A percentile compares a stretch with the other conserved stretches of the same genome.
Evolutionary conservation across 2,329 filamentous ascomycete species (phyloP).

Genomic region (Sporothrix protearum): DNA sequence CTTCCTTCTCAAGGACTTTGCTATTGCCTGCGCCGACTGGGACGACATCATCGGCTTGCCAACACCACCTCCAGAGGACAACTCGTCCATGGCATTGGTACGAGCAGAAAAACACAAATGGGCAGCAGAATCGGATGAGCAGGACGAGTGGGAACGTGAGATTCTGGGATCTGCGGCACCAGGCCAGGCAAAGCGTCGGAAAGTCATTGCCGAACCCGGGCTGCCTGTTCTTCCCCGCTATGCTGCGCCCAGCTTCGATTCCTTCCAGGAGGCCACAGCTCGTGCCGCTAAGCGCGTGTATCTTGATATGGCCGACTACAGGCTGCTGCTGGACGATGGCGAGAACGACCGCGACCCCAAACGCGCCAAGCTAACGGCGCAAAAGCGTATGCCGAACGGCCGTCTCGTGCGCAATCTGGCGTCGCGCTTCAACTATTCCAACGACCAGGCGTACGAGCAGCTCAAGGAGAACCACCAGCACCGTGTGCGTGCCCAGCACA

Average conservation of each 20-base stretch:
- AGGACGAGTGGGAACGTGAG: conserved; percentile 62
- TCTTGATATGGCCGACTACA: conserved; percentile 83
- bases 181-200: conserved; percentile 59
- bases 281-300: conserved; percentile 73
- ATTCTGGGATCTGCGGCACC: conserved; percentile 46
- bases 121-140: conserved; percentile 41
- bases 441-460: conserved; percentile 91
- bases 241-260: conserved; percentile 69
- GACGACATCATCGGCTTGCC: conserved; percentile 57
- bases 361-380: conserved; percentile 50
- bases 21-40: conserved; percentile 85
- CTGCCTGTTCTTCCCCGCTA: conserved; percentile 58
- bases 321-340: conserved; percentile 76
- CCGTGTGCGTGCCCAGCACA: conserved; percentile 89
- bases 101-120: conserved; percentile 43
- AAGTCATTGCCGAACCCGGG: conserved; percentile 49
- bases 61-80: conserved; percentile 32
- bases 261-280: conserved; percentile 71
- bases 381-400: conserved; percentile 64
- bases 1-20: conserved; percentile 73
- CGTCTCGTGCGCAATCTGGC: conserved; percentile 69
- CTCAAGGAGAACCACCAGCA: conserved; percentile 96
- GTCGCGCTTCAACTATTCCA: conserved; percentile 89
- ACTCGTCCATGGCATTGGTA: conserved; percentile 28
- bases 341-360: conserved; percentile 62